A percentile compares a stretch with the other conserved stretches of the same genome.
These are phyloP conservation scores for Xylariaceae sp. DNA, from an alignment of 2,329 filamentous ascomycete species.

Conservation along the genomic window DNA sequence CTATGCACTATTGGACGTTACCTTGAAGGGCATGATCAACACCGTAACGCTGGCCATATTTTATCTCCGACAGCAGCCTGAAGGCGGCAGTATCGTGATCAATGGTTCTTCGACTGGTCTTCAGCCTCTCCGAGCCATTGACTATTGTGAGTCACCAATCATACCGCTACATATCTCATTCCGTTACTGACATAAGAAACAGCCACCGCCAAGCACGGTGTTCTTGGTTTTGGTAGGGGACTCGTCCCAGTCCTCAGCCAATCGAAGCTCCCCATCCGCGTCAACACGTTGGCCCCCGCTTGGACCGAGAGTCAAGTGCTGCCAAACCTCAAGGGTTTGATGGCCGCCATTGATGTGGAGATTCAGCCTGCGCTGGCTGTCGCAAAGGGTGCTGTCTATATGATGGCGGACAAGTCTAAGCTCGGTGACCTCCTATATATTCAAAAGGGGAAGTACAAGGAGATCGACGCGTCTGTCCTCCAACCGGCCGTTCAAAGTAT, in stretches of 20 bases:
- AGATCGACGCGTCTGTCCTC: slow-evolving; percentile 45
- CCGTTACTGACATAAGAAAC: background rate
- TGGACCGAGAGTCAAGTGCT: slow-evolving; percentile 38
- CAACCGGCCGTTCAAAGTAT: slow-evolving; percentile 29
- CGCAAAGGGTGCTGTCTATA: slow-evolving; percentile 40
- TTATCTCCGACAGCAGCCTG: slow-evolving; percentile 39
- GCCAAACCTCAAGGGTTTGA: slow-evolving; percentile 24
- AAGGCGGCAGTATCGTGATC: slow-evolving; percentile 45
- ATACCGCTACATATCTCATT: too few species aligned
- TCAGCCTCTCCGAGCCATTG: slow-evolving; percentile 44
- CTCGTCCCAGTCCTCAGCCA: slow-evolving; percentile 27
- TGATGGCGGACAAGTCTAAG: slow-evolving; percentile 43
- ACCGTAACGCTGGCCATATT: slow-evolving; percentile 44
- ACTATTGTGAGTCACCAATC: slow-evolving; percentile 44
- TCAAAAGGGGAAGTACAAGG: slow-evolving; percentile 40
- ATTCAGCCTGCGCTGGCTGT: slow-evolving; percentile 42
- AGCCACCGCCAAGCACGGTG: slow-evolving; percentile 51
- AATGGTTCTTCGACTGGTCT: slow-evolving; percentile 47
- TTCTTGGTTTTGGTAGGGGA: slow-evolving; percentile 49
- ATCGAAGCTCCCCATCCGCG: slow-evolving; percentile 35
- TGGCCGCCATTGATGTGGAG: slow-evolving; percentile 34
- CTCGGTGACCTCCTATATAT: slow-evolving; percentile 51
- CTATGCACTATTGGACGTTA: slow-evolving; percentile 42
- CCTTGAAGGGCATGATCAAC: slow-evolving; percentile 44
- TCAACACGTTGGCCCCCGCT: slow-evolving; percentile 52